Conservation (phyloP, 164 flowering plant species). For the Pachysandra terminalis region DNA sequence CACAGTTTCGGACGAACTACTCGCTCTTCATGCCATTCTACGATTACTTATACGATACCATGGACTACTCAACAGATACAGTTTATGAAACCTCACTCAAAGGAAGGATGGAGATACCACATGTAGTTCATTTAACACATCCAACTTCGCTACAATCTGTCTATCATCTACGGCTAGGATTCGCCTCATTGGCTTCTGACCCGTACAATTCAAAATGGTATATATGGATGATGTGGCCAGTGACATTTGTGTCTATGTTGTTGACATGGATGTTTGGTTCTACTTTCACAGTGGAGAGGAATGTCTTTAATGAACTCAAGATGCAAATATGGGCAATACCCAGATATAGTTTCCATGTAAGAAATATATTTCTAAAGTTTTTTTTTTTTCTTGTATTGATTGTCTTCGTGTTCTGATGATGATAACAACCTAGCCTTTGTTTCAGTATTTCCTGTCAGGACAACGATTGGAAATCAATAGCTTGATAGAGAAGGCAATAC, state of each 20-base stretch:
- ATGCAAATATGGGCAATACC: no score
- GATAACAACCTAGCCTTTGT: neutral
- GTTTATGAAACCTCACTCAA: no score
- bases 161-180: constrained; percentile 44
- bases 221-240: constrained; percentile 53
- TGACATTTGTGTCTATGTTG: constrained; percentile 36
- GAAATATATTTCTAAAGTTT: no score
- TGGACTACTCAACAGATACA: no score
- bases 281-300: constrained; percentile 54
- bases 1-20: no score
- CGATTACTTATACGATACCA: no score
- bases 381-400: neutral
- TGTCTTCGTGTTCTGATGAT: neutral
- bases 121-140: no score
- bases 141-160: constrained; percentile 47
- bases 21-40: no score
- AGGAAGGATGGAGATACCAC: no score
- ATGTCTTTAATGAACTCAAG: constrained; percentile 35
- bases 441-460: constrained; percentile 37
- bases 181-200: constrained; percentile 40
- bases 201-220: no score
- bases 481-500: no score
- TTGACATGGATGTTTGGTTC: constrained; percentile 41
- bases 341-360: no score
- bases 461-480: constrained; percentile 40